These are phyloP conservation scores for Hymenoscyphus fructigenus DNA, from an alignment of 2,329 filamentous ascomycete species.

Conservation along the genomic window DNA sequence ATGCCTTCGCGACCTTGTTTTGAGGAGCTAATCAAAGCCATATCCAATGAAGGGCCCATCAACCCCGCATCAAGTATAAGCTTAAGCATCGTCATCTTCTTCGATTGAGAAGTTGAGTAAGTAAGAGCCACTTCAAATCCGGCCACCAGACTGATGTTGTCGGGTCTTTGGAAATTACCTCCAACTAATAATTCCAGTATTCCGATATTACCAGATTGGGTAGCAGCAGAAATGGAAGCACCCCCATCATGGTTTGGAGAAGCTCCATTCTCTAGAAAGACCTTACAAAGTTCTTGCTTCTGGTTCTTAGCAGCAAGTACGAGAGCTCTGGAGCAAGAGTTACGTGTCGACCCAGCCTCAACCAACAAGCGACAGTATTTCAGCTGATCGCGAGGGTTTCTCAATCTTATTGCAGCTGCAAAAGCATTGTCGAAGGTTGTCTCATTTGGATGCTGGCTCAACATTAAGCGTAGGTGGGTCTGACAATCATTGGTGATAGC, in stretches of 20 bases:
- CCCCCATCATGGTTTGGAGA: constrained; percentile 13
- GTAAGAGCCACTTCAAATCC: constrained; percentile 12
- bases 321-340: constrained; percentile 13
- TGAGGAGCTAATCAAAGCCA: constrained; percentile 7
- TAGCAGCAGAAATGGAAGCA: constrained; percentile 12
- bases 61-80: constrained; percentile 15
- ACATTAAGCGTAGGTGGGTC: constrained; percentile 10
- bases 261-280: constrained; percentile 12
- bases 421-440: constrained; percentile 13
- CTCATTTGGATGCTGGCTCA: constrained; percentile 11
- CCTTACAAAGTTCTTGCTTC: constrained; percentile 11
- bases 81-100: constrained; percentile 10
- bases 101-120: neutral
- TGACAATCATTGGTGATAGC: constrained; percentile 6
- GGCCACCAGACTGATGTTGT: constrained; percentile 7
- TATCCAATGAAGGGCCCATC: constrained; percentile 10
- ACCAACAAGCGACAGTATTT: constrained; percentile 15
- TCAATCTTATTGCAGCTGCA: constrained; percentile 7
- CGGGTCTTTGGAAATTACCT: constrained; percentile 6
- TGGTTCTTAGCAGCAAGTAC: constrained; percentile 1
- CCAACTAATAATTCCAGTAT: constrained; percentile 13
- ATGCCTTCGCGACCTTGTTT: constrained; percentile 7
- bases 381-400: constrained; percentile 10
- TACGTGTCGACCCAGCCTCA: neutral
- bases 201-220: constrained; percentile 8